A percentile compares a stretch with the other conserved stretches of the same genome.
Conservation (phyloP, 345 rosid genomes). For the Rhizophora apiculata region DNA sequence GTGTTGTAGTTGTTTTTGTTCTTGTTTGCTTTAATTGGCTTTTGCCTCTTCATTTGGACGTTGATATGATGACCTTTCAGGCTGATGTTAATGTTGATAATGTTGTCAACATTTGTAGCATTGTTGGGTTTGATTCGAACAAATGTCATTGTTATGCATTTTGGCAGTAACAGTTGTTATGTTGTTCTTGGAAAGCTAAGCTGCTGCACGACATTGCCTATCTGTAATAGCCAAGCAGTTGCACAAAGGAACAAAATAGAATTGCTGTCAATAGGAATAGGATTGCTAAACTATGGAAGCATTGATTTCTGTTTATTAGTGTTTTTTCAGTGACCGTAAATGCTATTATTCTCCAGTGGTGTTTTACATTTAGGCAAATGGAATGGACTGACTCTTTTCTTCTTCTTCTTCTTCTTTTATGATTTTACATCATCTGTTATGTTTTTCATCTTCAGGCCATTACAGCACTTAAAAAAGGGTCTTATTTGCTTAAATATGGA, state of each 20-base stretch:
- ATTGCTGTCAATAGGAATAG: background rate
- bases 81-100: background rate
- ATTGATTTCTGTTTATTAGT: background rate
- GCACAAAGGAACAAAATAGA: too few species aligned
- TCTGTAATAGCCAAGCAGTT: background rate
- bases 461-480: constrained; percentile 80
- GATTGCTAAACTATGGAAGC: too few species aligned
- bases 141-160: too few species aligned
- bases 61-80: background rate
- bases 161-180: too few species aligned
- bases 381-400: background rate
- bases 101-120: too few species aligned
- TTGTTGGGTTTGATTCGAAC: too few species aligned
- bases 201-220: background rate
- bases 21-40: background rate
- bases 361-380: background rate
- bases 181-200: too few species aligned
- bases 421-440: background rate
- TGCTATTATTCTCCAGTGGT: background rate
- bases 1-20: too few species aligned
- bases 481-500: constrained; percentile 77
- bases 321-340: too few species aligned
- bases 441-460: constrained; percentile 47
- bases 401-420: background rate
- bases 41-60: background rate